Conservation (phyloP, 352 stramenopile genomes). For the Hyaloperonospora arabidopsidis region DNA sequence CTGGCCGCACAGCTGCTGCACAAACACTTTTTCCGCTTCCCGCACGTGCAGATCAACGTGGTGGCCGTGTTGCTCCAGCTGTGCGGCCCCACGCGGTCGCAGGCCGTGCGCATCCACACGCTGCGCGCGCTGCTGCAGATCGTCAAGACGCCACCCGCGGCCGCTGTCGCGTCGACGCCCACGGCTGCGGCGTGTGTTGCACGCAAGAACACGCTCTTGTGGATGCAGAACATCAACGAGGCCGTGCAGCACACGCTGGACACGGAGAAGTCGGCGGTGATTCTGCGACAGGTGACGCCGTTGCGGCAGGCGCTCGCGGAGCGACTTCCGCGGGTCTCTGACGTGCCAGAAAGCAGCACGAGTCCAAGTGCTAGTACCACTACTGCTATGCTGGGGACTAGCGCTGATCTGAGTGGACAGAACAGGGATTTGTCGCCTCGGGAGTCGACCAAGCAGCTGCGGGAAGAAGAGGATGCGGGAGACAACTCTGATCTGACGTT, state of each 20-base stretch:
- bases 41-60: slow-evolving; percentile 69
- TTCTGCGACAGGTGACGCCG: slow-evolving; percentile 53
- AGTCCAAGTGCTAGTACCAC: not conserved
- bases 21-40: slow-evolving; percentile 74
- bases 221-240: slow-evolving; percentile 37
- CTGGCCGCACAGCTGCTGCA: slow-evolving; percentile 64
- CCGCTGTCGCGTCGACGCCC: slow-evolving; percentile 21
- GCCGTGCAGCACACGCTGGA: slow-evolving; percentile 30
- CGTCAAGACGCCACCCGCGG: slow-evolving; percentile 33
- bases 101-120: slow-evolving; percentile 69
- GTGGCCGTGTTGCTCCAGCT: slow-evolving; percentile 54
- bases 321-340: slow-evolving; percentile 14
- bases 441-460: slow-evolving; percentile 19
- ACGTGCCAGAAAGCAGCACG: slow-evolving; percentile 5
- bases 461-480: slow-evolving; percentile 15
- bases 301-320: slow-evolving; percentile 45
- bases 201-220: slow-evolving; percentile 29
- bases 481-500: not conserved
- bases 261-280: slow-evolving; percentile 44
- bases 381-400: not conserved
- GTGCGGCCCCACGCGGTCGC: slow-evolving; percentile 29
- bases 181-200: slow-evolving; percentile 21
- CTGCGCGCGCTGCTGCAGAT: slow-evolving; percentile 64
- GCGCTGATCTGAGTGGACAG: not conserved
- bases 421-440: slow-evolving; percentile 10